These are phyloP conservation scores for Mycosarcoma maydis DNA, from an alignment of 1,284 basidiomycete species.

Conservation along the genomic window DNA sequence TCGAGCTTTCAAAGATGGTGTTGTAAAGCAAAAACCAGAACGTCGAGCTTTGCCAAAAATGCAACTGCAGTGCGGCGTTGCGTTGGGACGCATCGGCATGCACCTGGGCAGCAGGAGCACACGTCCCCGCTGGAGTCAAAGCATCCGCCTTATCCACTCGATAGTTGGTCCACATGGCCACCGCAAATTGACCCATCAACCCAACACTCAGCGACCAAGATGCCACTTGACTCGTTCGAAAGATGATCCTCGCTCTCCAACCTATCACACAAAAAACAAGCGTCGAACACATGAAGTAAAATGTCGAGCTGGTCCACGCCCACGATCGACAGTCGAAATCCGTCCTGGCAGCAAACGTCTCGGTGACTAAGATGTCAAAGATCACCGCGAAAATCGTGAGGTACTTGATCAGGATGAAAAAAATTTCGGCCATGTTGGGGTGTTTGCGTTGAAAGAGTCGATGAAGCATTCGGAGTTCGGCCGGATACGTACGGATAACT, in stretches of 20 bases:
- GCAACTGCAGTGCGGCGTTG: background rate
- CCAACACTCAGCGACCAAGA: slow-evolving; percentile 15
- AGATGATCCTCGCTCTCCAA: slow-evolving; percentile 44
- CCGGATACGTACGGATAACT: slow-evolving; percentile 35
- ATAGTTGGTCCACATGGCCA: slow-evolving; percentile 36
- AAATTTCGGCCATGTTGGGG: slow-evolving; percentile 47
- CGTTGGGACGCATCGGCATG: background rate
- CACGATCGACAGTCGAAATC: slow-evolving; percentile 23
- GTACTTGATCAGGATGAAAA: slow-evolving; percentile 50
- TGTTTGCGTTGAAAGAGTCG: slow-evolving; percentile 21
- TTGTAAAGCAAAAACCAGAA: slow-evolving; percentile 50
- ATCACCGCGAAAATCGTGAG: slow-evolving; percentile 24
- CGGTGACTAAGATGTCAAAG: slow-evolving; percentile 25
- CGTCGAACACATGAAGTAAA: slow-evolving; percentile 37
- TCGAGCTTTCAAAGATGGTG: slow-evolving; percentile 23
- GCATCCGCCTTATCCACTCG: slow-evolving; percentile 34
- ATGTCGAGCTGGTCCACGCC: slow-evolving; percentile 35
- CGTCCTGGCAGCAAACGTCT: slow-evolving; percentile 21
- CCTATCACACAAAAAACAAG: slow-evolving; percentile 35
- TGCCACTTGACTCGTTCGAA: slow-evolving; percentile 7
- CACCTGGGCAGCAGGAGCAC: slow-evolving; percentile 13
- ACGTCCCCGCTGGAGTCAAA: slow-evolving; percentile 21
- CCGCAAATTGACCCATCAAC: slow-evolving; percentile 17
- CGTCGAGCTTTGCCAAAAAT: slow-evolving; percentile 31
- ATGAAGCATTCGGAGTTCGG: slow-evolving; percentile 29